phyloP scores from a whole-genome alignment of 2,329 filamentous ascomycete genomes.

The Neopestalotiopsis sp. region DNA sequence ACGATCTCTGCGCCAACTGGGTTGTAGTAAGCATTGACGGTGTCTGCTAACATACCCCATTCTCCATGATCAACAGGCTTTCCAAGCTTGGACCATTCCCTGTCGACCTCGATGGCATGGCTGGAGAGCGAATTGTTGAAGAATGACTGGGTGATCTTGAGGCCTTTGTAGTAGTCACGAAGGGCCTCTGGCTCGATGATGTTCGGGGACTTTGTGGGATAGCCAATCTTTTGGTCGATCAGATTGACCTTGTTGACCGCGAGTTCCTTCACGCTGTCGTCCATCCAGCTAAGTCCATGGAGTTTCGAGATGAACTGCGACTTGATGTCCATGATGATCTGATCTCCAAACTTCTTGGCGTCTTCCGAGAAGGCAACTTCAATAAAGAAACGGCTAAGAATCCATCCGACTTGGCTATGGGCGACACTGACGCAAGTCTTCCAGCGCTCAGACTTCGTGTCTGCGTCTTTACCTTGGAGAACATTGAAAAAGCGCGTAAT shows the following conservation, averaged over 20 bases:
- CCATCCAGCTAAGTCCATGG: constrained; percentile 57
- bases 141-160: constrained; percentile 57
- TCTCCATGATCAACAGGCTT: constrained; percentile 64
- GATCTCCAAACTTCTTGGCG: constrained; percentile 70
- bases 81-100: constrained; percentile 61
- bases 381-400: constrained; percentile 73
- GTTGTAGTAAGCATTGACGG: constrained; percentile 65
- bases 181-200: constrained; percentile 62
- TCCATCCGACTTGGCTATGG: constrained; percentile 68
- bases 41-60: constrained; percentile 66
- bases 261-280: constrained; percentile 63
- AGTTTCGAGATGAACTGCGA: constrained; percentile 61
- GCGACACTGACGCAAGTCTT: constrained; percentile 65
- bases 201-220: constrained; percentile 65
- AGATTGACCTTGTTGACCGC: constrained; percentile 68
- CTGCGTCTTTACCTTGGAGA: constrained; percentile 65
- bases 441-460: constrained; percentile 70
- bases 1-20: constrained; percentile 67
- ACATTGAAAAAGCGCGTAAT: constrained; percentile 65
- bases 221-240: constrained; percentile 70
- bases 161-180: constrained; percentile 55
- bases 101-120: constrained; percentile 49
- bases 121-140: constrained; percentile 62
- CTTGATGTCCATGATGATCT: constrained; percentile 75
- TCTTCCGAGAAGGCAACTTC: constrained; percentile 71